Evolutionary conservation across 106 monocot genomes (phyloP).

Genomic region (Dendrobium chrysotoxum): DNA sequence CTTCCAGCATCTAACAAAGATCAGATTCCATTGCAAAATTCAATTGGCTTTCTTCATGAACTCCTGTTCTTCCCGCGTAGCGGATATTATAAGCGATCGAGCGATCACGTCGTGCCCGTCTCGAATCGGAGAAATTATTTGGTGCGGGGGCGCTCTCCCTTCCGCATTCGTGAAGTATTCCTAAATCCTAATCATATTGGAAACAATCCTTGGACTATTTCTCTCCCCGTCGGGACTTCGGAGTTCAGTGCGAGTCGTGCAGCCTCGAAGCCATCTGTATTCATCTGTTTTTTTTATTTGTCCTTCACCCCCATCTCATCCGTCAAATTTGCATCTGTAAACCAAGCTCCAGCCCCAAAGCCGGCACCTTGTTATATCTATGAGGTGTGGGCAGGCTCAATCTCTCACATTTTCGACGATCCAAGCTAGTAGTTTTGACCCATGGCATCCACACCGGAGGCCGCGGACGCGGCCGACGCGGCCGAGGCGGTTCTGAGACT

Average conservation of each 20-base stretch:
- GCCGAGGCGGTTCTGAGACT: conserved; percentile 5
- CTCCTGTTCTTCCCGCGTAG: not conserved
- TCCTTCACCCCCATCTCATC: not conserved
- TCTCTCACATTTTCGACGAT: not conserved
- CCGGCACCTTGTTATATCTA: not conserved
- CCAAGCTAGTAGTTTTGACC: not conserved
- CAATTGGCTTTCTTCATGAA: not conserved
- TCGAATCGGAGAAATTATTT: too few species aligned
- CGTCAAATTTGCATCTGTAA: not conserved
- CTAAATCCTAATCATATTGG: not conserved
- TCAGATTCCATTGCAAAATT: not conserved
- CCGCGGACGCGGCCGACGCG: not conserved
- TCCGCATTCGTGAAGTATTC: not conserved
- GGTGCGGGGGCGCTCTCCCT: too few species aligned
- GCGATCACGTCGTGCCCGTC: not conserved
- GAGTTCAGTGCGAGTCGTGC: not conserved
- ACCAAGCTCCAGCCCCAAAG: not conserved
- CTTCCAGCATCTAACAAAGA: too few species aligned
- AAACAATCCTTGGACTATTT: not conserved
- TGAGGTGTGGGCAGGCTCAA: not conserved
- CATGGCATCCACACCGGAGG: conserved; percentile 12
- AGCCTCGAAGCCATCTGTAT: conserved; percentile 12
- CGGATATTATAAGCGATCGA: not conserved
- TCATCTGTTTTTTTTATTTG: conserved; percentile 3
- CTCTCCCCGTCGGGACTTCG: not conserved